Evolutionary conservation across 2,329 filamentous ascomycete species (phyloP), one percentile per base, ranked within the genome.

Genomic region (Dactylellina sp.): DNA sequence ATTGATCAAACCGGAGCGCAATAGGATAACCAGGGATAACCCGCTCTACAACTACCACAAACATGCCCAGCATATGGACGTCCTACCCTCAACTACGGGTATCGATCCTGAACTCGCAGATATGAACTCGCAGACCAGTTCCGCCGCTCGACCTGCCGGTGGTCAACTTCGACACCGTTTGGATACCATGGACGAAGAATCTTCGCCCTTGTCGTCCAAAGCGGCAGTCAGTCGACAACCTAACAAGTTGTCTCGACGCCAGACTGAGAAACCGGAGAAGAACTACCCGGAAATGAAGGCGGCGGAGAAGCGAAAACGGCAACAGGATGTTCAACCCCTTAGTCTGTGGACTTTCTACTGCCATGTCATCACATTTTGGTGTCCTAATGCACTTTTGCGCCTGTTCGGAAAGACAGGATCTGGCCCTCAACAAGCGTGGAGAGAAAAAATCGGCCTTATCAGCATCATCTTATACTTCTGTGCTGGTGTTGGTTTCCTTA

Each of bases 281-380:
- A 55, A 39, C 32, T 75, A 75, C 18, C 71, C 62, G 77, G 65
- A 79, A 80, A 57, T 83, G 84, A 11, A 82, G 80, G 74, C 82
- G 82, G 49, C 81, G 81, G 78, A 83, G 83, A 79, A 75, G 49
- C 57, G 71, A 56, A 79, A 75, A 47, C 25, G 61, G 47, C 55
- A 74, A 14, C 87, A 90, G 66, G 83, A 88, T 66, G 85, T 92
- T 55, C 87, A 88, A 1, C 92, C 94, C 1, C 93, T 92, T 0
- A 97, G 91, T 79, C 82, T 96, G 39, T 99, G 95, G 95, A 96
- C 93, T 79, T 89, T 96, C 2, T 99, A 99, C 83, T 99, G 95
- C 82, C 90, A 91, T 52, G 87, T 96, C 76, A 83, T 99, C 77
- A 99, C 95, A 0, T 97, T 98, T 79, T 98, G 95, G 93, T 91